Base-by-base conservation (phyloP, 1,139 yeast genomes). In the Torulaspora pretoriensis region DNA sequence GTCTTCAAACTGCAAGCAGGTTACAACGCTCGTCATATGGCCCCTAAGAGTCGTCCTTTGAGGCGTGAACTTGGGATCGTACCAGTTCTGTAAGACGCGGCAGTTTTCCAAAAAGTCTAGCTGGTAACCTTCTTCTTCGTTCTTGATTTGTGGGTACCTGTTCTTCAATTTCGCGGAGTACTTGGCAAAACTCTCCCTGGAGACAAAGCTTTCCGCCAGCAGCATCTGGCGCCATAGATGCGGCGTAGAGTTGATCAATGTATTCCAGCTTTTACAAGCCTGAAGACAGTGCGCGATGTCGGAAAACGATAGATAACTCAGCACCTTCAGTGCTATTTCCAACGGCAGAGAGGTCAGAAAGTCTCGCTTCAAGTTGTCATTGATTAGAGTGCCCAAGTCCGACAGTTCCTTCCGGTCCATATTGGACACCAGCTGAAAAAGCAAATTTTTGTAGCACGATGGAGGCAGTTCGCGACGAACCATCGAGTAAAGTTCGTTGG, bases 1-100 rank as follows among this genome's bases (percentile, higher is more conserved):
- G 41, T 85, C 90, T 63, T 90, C 97, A 63, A 89, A 89, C 63
- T 90, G 97, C 49, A 92, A 71, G 60, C 97, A 94, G 0, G 99
- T 92, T 2, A 94, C 95, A 8, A 90, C 95, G 56, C 83, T 83
- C 25, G 80, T 73, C 35, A 89, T 88, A 56, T 82, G 86, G 12
- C 94, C 94, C 9, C 77, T 75, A 13, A 87, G 77, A 32, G 88
- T 78, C 19, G 83, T 77, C 49, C 85, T 75, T 45, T 74, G 74
- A 1, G 97, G 97, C 40, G 69, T 72, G 57, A 77, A 85, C 23
- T 67, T 68, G 1, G 94, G 86, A 55, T 83, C 77, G 78, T 82
- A 83, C 98, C 98, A 92, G 61, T 94, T 77, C 42, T 74, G 71
- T 46, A 80, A 73, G 32, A 87, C 78, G n/a, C 78, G 70, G 39